Conservation (phyloP, 2,329 filamentous ascomycete species). For the Massarina eburnea region DNA sequence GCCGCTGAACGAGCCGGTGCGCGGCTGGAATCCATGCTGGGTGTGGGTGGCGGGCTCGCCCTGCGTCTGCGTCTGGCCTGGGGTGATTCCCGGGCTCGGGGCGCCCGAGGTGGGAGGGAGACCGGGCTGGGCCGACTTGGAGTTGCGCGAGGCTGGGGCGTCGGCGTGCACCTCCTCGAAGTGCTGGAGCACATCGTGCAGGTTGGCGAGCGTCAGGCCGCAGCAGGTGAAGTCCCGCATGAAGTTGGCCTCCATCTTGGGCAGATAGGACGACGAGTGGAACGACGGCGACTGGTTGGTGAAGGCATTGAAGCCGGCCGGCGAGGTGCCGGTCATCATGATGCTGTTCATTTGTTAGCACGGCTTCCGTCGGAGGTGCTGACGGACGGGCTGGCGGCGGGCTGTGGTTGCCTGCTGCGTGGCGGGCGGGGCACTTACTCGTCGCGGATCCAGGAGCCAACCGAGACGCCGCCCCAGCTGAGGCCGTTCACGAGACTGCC, state of each 20-base stretch:
- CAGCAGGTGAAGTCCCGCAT: conserved; percentile 98
- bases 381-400: conserved; percentile 7
- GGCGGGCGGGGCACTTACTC: conserved; percentile 69
- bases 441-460: conserved; percentile 95
- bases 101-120: conserved; percentile 33
- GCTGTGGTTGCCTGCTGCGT: conserved; percentile 4
- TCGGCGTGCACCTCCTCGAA: conserved; percentile 94
- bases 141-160: conserved; percentile 56
- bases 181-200: conserved; percentile 94
- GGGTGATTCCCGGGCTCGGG: conserved; percentile 40
- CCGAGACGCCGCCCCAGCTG: conserved; percentile 96
- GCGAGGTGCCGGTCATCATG: conserved; percentile 95
- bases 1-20: conserved; percentile 42
- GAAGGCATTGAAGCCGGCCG: conserved; percentile 69
- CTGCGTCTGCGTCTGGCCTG: conserved; percentile 46
- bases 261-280: conserved; percentile 94
- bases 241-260: conserved; percentile 95
- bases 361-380: conserved; percentile 8
- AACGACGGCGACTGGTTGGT: conserved; percentile 90
- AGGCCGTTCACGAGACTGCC: conserved; percentile 73
- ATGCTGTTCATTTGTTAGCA: conserved; percentile 62
- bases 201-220: conserved; percentile 80
- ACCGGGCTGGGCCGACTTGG: conserved; percentile 51
- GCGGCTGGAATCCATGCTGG: conserved; percentile 41
- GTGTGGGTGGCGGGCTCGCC: conserved; percentile 39